These are phyloP conservation scores for Rhizomucor pusillus DNA, from an alignment of 371 early-diverging fungal species.

Conservation along the genomic window DNA sequence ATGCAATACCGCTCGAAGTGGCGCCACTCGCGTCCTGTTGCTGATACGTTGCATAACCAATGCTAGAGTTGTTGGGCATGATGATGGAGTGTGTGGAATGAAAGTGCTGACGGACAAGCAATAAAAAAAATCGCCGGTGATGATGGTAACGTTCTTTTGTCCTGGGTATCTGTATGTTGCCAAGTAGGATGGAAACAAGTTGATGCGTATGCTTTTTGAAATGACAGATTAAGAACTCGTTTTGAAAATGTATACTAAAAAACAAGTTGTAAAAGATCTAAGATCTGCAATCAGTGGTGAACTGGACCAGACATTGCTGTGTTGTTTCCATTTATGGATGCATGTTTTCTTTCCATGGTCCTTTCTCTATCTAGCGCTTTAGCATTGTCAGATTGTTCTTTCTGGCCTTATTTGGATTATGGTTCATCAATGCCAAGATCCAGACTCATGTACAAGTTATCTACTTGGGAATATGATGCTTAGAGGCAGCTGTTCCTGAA, in stretches of 20 bases:
- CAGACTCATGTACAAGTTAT: too few relatives aligned
- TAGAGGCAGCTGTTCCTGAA: too few relatives aligned
- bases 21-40: constrained; percentile 29
- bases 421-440: too few relatives aligned
- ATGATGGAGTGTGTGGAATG: neutral
- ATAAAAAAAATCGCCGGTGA: too few relatives aligned
- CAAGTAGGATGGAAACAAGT: neutral
- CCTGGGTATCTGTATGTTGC: neutral
- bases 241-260: too few relatives aligned
- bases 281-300: neutral
- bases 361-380: too few relatives aligned
- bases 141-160: too few relatives aligned
- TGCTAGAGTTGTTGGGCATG: constrained; percentile 2
- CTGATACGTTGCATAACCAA: constrained; percentile 48
- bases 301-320: neutral
- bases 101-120: too few relatives aligned
- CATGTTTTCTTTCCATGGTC: constrained; percentile 2
- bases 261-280: too few relatives aligned
- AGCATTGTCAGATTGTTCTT: too few relatives aligned
- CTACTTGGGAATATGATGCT: too few relatives aligned
- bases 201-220: neutral
- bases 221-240: neutral
- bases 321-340: neutral
- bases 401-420: too few relatives aligned
- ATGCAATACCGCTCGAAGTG: constrained; percentile 28